phyloP scores from a whole-genome alignment of 225 moss, liverwort and hornwort species.

The Pseudisothecium myosuroides region DNA sequence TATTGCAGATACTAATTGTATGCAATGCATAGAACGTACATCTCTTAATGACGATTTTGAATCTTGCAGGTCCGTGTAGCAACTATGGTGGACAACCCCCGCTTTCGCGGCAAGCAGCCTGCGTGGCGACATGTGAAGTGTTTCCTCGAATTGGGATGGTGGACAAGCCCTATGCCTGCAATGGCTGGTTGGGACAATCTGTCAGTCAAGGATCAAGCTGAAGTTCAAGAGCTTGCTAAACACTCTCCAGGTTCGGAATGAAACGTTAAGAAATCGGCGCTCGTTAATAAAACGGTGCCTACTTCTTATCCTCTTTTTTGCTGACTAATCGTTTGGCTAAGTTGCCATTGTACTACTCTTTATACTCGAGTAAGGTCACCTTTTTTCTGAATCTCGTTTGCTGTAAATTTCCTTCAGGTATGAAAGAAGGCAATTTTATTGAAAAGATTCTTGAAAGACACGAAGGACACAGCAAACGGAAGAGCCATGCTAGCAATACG shows the following conservation, averaged over 20 bases:
- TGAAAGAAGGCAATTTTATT: slow-evolving; percentile 19
- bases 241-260: slow-evolving; percentile 24
- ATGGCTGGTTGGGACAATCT: slow-evolving; percentile 93
- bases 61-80: slow-evolving; percentile 72
- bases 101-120: slow-evolving; percentile 74
- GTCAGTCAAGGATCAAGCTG: slow-evolving; percentile 54
- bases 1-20: neutral
- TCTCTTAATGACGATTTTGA: neutral
- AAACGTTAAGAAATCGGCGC: neutral
- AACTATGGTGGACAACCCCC: slow-evolving; percentile 63
- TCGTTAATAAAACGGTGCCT: neutral
- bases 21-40: neutral
- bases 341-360: neutral
- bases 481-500: neutral
- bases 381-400: neutral
- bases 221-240: slow-evolving; percentile 42
- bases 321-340: neutral
- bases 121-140: slow-evolving; percentile 95
- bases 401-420: neutral
- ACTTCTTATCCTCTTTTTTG: neutral
- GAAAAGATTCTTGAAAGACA: slow-evolving; percentile 13
- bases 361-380: neutral
- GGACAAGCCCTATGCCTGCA: slow-evolving; percentile 50
- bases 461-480: slow-evolving; percentile 16
- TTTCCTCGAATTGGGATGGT: slow-evolving; percentile 69